Base-by-base conservation (phyloP, 1,284 basidiomycete species). In the Tilletia indica region DNA sequence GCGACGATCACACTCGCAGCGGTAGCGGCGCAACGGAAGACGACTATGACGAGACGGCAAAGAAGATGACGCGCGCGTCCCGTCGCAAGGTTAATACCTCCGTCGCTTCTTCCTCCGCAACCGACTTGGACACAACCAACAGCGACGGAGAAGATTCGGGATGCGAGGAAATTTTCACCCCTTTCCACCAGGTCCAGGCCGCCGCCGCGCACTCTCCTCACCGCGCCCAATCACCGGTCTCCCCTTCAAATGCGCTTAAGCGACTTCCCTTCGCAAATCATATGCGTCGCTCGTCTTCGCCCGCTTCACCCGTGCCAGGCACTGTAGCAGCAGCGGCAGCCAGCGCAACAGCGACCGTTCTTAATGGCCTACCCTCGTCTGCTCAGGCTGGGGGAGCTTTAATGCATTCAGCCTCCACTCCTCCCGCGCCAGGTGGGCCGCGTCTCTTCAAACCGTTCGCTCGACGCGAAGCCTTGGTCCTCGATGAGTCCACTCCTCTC, bases 121-220 rank as follows among this genome's bases (percentile, higher is more conserved):
- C 42, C 6, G 42, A 45, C 42, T 45, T 45, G 9, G 42, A 45
- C 42, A 45, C 42, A 8, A 9, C 42, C 42, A 34, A 16, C 34
- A 64, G 61, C 61, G 61, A 64, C 12, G 61, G 36, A 9, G 61
- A 64, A 4, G 61, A 64, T 16, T 64, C 61, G 6, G 61, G 61
- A 34, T 19, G 3, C 0, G 61, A 64, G 38, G 61, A 64, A 4
- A 64, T 64, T 36, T 64, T 64, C 38, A 64, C 61, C 12, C 61
- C 61, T 39, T 64, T 64, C 36, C 61, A 64, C 61, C 12, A 64
- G 21, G 39, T 39, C 36, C n/a, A 63, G 9, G 16, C 58, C 16
- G 31, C 8, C 51, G n/a, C 51, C 3, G 11, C 9, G 2, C 48
- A 12, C n/a, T 25, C 51, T 6, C 51, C 58, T 25, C 31, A 39